These are phyloP conservation scores for Pouteria campechiana DNA, from an alignment of 179 eudicot genomes.

Conservation along the genomic window DNA sequence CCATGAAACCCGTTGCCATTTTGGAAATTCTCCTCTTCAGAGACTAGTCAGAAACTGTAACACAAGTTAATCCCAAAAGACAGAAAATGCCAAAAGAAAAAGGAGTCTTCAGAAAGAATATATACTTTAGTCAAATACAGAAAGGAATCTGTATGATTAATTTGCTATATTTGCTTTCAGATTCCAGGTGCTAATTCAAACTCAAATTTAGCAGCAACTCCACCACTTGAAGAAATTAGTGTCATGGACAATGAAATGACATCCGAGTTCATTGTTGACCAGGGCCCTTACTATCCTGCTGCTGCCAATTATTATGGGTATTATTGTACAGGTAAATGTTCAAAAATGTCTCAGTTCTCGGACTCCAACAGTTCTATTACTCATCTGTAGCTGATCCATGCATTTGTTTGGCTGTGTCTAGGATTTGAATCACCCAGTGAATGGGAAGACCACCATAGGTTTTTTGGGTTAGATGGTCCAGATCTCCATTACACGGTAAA, in stretches of 20 bases:
- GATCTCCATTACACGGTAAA: constrained; percentile 67
- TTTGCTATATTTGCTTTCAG: constrained; percentile 19
- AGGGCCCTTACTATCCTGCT: constrained; percentile 62
- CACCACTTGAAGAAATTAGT: constrained; percentile 28
- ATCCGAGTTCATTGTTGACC: constrained; percentile 59
- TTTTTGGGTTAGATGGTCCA: constrained; percentile 78
- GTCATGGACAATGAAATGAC: constrained; percentile 56
- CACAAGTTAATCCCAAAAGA: too few relatives aligned
- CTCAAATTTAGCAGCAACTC: constrained; percentile 30
- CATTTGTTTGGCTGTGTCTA: constrained; percentile 7
- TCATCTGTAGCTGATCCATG: background rate
- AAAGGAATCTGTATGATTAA: background rate
- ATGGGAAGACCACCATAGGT: constrained; percentile 71
- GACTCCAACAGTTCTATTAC: background rate
- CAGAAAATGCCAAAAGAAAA: too few relatives aligned
- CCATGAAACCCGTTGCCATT: too few relatives aligned
- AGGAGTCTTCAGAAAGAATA: too few relatives aligned
- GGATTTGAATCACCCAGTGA: constrained; percentile 69
- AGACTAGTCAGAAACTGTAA: too few relatives aligned
- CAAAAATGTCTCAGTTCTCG: background rate
- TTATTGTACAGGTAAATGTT: constrained; percentile 58
- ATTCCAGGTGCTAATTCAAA: constrained; percentile 44
- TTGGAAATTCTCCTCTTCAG: too few relatives aligned
- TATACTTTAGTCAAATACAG: background rate
- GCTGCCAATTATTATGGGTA: constrained; percentile 77